Evolutionary conservation across 1,284 basidiomycete species (phyloP).

Genomic region (Puccinia brachypodii): DNA sequence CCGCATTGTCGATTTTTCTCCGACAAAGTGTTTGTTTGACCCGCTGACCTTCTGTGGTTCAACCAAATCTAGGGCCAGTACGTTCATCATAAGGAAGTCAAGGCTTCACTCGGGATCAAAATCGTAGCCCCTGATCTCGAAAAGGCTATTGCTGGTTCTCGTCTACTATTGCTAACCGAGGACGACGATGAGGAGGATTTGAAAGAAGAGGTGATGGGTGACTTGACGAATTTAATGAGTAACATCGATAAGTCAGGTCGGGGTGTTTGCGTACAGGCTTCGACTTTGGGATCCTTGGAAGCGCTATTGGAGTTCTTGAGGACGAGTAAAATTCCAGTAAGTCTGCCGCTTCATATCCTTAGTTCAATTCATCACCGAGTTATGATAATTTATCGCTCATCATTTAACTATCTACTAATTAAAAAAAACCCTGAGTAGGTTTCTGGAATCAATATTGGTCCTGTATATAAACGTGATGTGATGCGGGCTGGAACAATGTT

Average conservation of each 20-base stretch:
- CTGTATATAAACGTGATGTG: constrained; percentile 93
- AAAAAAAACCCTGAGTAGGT: constrained; percentile 60
- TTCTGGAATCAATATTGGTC: constrained; percentile 95
- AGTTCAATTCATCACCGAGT: background rate
- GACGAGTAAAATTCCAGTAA: constrained; percentile 83
- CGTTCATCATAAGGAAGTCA: constrained; percentile 97
- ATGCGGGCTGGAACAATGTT: constrained; percentile 92
- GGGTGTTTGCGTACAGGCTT: constrained; percentile 97
- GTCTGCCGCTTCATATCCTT: constrained; percentile 21
- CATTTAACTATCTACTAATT: background rate
- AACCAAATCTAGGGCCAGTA: constrained; percentile 72
- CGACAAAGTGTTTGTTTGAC: background rate
- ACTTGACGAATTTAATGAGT: constrained; percentile 83
- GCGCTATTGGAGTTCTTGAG: constrained; percentile 95
- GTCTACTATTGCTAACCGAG: constrained; percentile 83
- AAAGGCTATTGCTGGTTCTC: constrained; percentile 98
- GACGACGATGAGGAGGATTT: constrained; percentile 96
- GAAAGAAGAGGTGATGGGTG: constrained; percentile 94
- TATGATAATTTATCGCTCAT: background rate
- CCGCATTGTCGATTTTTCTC: background rate
- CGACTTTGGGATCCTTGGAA: constrained; percentile 94
- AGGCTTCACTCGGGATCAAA: constrained; percentile 97
- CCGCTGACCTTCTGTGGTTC: constrained; percentile 51
- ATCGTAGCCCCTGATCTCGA: constrained; percentile 93
- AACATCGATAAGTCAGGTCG: constrained; percentile 92